A percentile compares a stretch with the other conserved stretches of the same genome.
phyloP scores from a whole-genome alignment of 1,284 basidiomycete species.

The Chalciporus piperatoides region DNA sequence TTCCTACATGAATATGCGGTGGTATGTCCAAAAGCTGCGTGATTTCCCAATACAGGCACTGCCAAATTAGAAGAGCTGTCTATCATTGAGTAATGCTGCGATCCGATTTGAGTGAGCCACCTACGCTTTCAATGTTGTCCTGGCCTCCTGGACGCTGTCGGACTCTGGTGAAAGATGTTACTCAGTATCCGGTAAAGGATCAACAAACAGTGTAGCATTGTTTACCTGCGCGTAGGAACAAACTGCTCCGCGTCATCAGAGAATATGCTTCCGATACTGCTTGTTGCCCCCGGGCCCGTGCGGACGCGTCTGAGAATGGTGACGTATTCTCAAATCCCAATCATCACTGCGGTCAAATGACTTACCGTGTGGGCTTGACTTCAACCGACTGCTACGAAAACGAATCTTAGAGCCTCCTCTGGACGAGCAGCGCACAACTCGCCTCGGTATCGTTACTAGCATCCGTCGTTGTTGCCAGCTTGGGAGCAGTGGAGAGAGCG shows the following conservation, averaged over 20 bases:
- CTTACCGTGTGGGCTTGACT: constrained; percentile 48
- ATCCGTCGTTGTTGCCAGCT: background rate
- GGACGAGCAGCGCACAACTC: background rate
- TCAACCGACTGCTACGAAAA: constrained; percentile 4
- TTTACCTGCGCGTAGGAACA: constrained; percentile 63
- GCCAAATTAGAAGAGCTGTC: constrained; percentile 26
- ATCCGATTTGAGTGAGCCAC: constrained; percentile 18
- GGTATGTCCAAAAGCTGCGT: background rate
- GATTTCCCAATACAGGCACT: background rate
- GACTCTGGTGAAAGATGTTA: constrained; percentile 38
- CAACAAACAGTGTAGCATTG: background rate
- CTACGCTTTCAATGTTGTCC: constrained; percentile 55
- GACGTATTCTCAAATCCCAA: background rate
- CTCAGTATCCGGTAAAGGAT: background rate
- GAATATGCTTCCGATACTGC: constrained; percentile 49
- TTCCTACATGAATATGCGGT: background rate
- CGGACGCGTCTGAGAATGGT: constrained; percentile 45
- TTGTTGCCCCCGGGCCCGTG: constrained; percentile 48
- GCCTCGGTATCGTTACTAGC: constrained; percentile 3
- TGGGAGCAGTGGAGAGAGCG: constrained; percentile 29
- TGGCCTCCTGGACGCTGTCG: constrained; percentile 59
- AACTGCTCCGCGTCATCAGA: constrained; percentile 45
- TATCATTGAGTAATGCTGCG: constrained; percentile 6
- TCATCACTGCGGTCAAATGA: background rate
- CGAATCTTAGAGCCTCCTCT: background rate